Evolutionary conservation across 2,329 filamentous ascomycete species (phyloP).

Genomic region (Aspergillus neotritici): DNA sequence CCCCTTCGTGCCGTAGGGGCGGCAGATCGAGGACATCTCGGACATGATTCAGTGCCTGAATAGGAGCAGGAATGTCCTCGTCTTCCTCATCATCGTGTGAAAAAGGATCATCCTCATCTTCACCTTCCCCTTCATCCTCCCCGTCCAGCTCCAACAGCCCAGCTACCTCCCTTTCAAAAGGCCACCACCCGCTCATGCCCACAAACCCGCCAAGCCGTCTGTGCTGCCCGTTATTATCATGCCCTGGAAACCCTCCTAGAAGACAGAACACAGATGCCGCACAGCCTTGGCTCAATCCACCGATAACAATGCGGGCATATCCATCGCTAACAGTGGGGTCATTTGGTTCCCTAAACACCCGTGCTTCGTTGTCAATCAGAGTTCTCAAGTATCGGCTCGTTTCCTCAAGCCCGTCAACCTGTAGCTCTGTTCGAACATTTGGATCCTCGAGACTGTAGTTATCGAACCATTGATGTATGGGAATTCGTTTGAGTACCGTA

Average conservation of each 20-base stretch:
- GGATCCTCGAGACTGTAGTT: slow-evolving; percentile 40
- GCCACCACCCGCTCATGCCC: slow-evolving; percentile 46
- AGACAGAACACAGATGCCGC: slow-evolving; percentile 43
- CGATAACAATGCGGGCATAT: slow-evolving; percentile 43
- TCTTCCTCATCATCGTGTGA: slow-evolving; percentile 6
- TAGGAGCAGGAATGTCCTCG: slow-evolving; percentile 7
- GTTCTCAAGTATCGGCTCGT: slow-evolving; percentile 32
- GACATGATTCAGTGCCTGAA: slow-evolving; percentile 26
- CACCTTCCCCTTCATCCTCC: slow-evolving; percentile 7
- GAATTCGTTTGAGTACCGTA: slow-evolving; percentile 37
- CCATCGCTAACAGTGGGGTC: slow-evolving; percentile 7
- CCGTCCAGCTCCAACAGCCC: slow-evolving; percentile 15
- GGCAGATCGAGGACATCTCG: slow-evolving; percentile 30
- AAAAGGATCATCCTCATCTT: slow-evolving; percentile 21
- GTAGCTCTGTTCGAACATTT: slow-evolving; percentile 37
- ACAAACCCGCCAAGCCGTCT: slow-evolving; percentile 39
- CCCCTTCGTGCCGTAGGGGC: neutral
- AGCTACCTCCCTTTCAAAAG: slow-evolving; percentile 27
- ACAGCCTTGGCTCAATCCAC: slow-evolving; percentile 52
- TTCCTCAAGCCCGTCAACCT: slow-evolving; percentile 43
- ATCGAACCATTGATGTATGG: slow-evolving; percentile 51
- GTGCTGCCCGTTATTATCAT: neutral
- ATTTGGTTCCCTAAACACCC: slow-evolving; percentile 15
- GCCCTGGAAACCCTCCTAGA: slow-evolving; percentile 31
- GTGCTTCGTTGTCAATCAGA: slow-evolving; percentile 32